Percentiles rank a stretch among this genome's conserved stretches.
Conservation (phyloP, 805 yeast species). For the Lipomyces starkeyi region DNA sequence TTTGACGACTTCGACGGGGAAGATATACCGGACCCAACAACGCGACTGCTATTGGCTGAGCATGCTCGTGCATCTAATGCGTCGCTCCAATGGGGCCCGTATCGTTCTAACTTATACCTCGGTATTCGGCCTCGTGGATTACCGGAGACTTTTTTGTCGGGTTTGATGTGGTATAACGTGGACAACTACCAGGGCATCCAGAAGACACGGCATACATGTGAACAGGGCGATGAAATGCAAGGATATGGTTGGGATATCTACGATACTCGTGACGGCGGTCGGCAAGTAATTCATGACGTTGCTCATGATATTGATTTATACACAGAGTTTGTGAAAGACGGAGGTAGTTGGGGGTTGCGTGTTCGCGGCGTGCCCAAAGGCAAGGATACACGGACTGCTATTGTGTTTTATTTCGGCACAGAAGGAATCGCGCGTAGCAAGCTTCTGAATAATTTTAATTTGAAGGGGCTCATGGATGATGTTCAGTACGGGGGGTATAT, state of each 20-base stretch:
- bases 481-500: conserved; percentile 59
- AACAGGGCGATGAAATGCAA: conserved; percentile 69
- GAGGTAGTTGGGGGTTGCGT: conserved; percentile 70
- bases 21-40: neutral
- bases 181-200: conserved; percentile 61
- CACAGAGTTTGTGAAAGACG: conserved; percentile 76
- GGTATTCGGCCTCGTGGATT: conserved; percentile 79
- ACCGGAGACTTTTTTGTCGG: conserved; percentile 76
- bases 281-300: conserved; percentile 71
- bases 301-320: conserved; percentile 66
- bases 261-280: conserved; percentile 89
- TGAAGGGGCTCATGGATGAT: conserved; percentile 42
- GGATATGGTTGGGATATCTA: conserved; percentile 86
- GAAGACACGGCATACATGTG: conserved; percentile 69
- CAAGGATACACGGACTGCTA: conserved; percentile 56
- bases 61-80: conserved; percentile 51
- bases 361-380: conserved; percentile 68
- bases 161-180: conserved; percentile 86
- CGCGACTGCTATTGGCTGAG: conserved; percentile 29
- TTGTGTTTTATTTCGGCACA: conserved; percentile 79
- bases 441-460: conserved; percentile 37
- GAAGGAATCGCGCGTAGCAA: conserved; percentile 53
- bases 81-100: conserved; percentile 89
- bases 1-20: neutral
- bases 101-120: conserved; percentile 81